phyloP scores from a whole-genome alignment of 2,329 filamentous ascomycete genomes.

The Calycina herbarum region DNA sequence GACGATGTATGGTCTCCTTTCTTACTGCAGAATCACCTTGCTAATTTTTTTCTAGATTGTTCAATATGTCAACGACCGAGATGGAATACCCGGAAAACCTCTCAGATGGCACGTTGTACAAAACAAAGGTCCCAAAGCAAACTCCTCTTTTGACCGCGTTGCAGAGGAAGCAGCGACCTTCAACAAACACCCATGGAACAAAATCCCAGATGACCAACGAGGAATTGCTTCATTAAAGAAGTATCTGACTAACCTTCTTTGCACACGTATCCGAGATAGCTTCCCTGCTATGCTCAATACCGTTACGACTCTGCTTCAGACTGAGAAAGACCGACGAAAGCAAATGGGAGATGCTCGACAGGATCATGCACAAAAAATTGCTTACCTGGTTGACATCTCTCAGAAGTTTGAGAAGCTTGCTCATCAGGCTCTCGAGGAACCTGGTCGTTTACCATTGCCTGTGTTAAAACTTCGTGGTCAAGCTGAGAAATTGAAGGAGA shows the following conservation, averaged over 20 bases:
- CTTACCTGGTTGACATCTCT: constrained; percentile 34
- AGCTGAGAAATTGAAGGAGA: constrained; percentile 21
- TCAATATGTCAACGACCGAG: constrained; percentile 16
- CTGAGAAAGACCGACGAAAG: constrained; percentile 14
- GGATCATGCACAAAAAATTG: constrained; percentile 26
- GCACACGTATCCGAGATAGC: constrained; percentile 25
- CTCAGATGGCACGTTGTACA: constrained; percentile 42
- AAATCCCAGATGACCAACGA: constrained; percentile 29
- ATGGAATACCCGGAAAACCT: constrained; percentile 26
- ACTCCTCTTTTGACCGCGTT: constrained; percentile 32
- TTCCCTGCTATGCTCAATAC: constrained; percentile 32
- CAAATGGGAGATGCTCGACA: constrained; percentile 35
- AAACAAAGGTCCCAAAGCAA: constrained; percentile 35
- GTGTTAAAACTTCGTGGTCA: constrained; percentile 33
- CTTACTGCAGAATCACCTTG: background rate
- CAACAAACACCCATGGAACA: constrained; percentile 33
- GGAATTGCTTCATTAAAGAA: constrained; percentile 37
- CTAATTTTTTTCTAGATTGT: constrained; percentile 15
- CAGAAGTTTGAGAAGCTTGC: constrained; percentile 30
- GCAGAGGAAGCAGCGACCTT: constrained; percentile 37
- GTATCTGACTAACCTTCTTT: constrained; percentile 37
- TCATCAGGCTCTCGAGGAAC: constrained; percentile 27
- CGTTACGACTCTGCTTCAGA: constrained; percentile 28
- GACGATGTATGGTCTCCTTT: constrained; percentile 22
- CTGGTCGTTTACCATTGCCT: constrained; percentile 28